These are phyloP conservation scores for Brachypodium distachyon DNA, from an alignment of 202 grass and related monocot species.

Conservation along the genomic window DNA sequence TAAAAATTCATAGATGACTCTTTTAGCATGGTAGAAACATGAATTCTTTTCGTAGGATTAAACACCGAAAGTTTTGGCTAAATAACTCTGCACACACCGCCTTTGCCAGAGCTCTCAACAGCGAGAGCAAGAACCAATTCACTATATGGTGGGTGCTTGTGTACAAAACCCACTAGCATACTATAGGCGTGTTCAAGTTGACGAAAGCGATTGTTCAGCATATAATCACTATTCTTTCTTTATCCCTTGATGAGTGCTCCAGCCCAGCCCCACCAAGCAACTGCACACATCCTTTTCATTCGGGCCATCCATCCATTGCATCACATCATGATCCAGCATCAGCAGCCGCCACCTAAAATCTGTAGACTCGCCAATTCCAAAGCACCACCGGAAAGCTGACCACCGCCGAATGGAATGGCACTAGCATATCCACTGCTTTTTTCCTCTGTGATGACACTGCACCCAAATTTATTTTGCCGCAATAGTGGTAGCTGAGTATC, in stretches of 20 bases:
- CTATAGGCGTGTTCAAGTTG: background rate
- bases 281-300: constrained; percentile 1
- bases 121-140: background rate
- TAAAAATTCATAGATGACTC: background rate
- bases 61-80: background rate
- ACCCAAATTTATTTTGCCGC: background rate
- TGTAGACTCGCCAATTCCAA: background rate
- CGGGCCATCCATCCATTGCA: constrained; percentile 14
- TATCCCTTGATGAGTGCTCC: background rate
- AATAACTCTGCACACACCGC: background rate
- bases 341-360: constrained; percentile 38
- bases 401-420: background rate
- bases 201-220: constrained; percentile 31
- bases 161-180: too few species aligned
- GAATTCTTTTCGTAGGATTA: background rate
- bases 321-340: constrained; percentile 12
- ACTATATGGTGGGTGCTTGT: too few species aligned
- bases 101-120: background rate
- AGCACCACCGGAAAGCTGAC: background rate
- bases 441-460: background rate
- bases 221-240: background rate
- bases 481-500: constrained; percentile 8
- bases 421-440: background rate
- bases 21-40: background rate
- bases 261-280: constrained; percentile 17